phyloP scores from a whole-genome alignment of 108 stramenopile genomes.

The Stephanodiscus triporus region DNA sequence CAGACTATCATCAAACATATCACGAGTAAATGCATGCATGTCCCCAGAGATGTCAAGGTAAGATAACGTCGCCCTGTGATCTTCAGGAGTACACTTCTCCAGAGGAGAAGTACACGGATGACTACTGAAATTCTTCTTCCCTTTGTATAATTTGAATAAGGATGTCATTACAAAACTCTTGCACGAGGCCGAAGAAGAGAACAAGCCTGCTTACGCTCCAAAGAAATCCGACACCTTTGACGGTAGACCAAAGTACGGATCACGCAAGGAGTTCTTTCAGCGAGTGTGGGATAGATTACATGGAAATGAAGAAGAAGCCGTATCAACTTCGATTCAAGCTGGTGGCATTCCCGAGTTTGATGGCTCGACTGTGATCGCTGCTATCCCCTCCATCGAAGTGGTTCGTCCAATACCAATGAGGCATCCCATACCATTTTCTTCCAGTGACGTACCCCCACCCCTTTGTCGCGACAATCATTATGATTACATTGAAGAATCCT shows the following conservation, averaged over 20 bases:
- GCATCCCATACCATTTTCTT: background rate
- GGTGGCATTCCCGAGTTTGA: constrained; percentile 1
- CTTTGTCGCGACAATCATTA: background rate
- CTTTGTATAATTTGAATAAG: constrained; percentile 48
- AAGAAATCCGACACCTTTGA: background rate
- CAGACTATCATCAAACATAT: constrained; percentile 84
- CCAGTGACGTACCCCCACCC: background rate
- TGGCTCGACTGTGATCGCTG: constrained; percentile 6
- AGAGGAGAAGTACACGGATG: background rate
- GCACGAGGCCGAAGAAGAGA: constrained; percentile 1
- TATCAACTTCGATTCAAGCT: background rate
- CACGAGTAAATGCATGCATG: constrained; percentile 61
- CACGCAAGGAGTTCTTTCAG: constrained; percentile 79
- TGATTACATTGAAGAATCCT: background rate
- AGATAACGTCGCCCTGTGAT: constrained; percentile 8
- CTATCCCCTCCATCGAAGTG: background rate
- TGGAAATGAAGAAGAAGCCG: background rate
- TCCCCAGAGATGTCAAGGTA: constrained; percentile 59
- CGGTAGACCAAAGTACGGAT: constrained; percentile 74
- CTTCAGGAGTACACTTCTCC: background rate
- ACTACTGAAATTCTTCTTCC: background rate
- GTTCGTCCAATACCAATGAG: background rate
- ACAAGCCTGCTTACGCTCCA: constrained; percentile 20
- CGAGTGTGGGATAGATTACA: constrained; percentile 75
- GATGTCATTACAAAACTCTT: constrained; percentile 46